A percentile compares a stretch with the other conserved stretches of the same genome.
Evolutionary conservation across 2,329 filamentous ascomycete genomes (phyloP).

Genomic region (Fusarium buxicola): DNA sequence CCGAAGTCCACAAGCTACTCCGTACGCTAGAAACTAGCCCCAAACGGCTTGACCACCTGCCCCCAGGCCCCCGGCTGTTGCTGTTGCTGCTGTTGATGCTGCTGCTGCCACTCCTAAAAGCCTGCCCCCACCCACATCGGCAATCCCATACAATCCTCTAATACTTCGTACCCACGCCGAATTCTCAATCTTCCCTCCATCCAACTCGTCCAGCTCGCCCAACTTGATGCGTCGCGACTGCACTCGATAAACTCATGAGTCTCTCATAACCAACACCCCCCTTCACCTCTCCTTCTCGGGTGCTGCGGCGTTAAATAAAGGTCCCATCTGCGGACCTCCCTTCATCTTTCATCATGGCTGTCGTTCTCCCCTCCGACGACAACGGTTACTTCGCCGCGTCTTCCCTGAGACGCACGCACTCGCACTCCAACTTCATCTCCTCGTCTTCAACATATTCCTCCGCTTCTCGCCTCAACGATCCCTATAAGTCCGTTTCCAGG

Average conservation of each 20-base stretch:
- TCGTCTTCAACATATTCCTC: constrained; percentile 58
- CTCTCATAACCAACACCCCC: constrained; percentile 26
- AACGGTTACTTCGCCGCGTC: constrained; percentile 66
- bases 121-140: constrained; percentile 44
- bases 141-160: constrained; percentile 41
- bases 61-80: constrained; percentile 34
- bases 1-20: constrained; percentile 34
- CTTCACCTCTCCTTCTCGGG: constrained; percentile 30
- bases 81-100: constrained; percentile 20
- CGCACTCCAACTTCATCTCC: constrained; percentile 66
- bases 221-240: constrained; percentile 8
- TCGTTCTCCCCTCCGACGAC: constrained; percentile 68
- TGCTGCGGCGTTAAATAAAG: constrained; percentile 42
- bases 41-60: constrained; percentile 45
- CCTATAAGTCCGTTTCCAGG: constrained; percentile 58
- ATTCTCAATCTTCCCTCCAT: constrained; percentile 31
- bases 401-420: constrained; percentile 69
- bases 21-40: constrained; percentile 41
- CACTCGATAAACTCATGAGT: constrained; percentile 40
- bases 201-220: constrained; percentile 23
- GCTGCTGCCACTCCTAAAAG: constrained; percentile 43
- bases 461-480: constrained; percentile 59
- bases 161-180: constrained; percentile 41
- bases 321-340: constrained; percentile 37
- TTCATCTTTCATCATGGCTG: constrained; percentile 59